A percentile compares a stretch with the other conserved stretches of the same genome.
Conservation (phyloP, 805 yeast species). For the Lipomyces oligophaga region DNA sequence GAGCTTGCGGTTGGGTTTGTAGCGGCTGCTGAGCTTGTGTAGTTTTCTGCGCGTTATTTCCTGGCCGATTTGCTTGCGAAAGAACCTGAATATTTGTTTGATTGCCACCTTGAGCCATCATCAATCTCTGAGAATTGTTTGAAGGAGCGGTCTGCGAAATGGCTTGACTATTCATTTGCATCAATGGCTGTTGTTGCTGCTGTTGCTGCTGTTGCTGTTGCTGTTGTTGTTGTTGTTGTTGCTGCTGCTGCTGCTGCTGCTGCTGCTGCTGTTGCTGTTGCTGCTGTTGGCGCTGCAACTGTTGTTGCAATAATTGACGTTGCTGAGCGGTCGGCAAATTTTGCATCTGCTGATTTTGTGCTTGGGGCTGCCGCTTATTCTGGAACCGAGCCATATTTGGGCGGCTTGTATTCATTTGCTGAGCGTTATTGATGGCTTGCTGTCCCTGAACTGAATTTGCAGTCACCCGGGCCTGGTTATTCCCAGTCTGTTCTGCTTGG, state of each 20-base stretch:
- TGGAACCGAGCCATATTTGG: no score
- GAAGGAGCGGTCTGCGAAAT: no score
- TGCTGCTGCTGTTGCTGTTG: constrained; percentile 15
- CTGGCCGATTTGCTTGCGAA: constrained; percentile 31
- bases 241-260: constrained; percentile 14
- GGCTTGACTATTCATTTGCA: constrained; percentile 14
- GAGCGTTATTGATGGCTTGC: no score
- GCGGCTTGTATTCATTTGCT: no score
- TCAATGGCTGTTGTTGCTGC: constrained; percentile 3
- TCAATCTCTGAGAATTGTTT: no score
- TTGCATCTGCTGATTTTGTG: neutral
- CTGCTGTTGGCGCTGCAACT: constrained; percentile 4
- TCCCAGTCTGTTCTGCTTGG: no score
- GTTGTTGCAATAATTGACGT: neutral
- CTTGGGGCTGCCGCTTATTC: neutral
- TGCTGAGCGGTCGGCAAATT: constrained; percentile 3
- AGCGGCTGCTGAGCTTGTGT: constrained; percentile 3
- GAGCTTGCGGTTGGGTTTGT: neutral
- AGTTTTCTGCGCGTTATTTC: constrained; percentile 8
- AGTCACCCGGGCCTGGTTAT: no score
- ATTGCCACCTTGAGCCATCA: constrained; percentile 2
- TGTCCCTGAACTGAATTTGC: no score
- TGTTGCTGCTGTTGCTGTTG: constrained; percentile 16
- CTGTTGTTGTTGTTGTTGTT: constrained; percentile 10
- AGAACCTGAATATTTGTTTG: constrained; percentile 16